Percentiles rank a stretch among this genome's conserved stretches.
These are phyloP conservation scores for Fusarium brachygibbosum DNA, from an alignment of 2,329 filamentous ascomycete genomes.

Conservation along the genomic window DNA sequence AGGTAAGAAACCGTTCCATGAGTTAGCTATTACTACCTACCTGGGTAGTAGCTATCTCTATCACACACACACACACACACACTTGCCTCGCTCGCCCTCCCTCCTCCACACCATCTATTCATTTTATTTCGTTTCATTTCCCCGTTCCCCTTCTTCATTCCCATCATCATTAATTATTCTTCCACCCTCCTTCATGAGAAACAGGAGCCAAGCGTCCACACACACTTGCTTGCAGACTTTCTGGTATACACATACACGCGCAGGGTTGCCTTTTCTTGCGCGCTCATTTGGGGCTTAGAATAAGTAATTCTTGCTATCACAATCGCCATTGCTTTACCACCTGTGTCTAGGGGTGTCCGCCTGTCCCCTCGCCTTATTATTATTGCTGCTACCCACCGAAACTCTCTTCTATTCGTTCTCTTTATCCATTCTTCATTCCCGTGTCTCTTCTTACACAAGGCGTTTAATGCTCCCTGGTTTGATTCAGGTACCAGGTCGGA, in stretches of 20 bases:
- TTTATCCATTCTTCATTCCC: constrained; percentile 22
- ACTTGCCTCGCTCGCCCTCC: neutral
- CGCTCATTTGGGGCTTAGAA: constrained; percentile 12
- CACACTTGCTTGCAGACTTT: constrained; percentile 25
- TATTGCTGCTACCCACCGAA: constrained; percentile 10
- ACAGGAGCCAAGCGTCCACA: constrained; percentile 15
- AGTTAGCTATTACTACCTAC: neutral
- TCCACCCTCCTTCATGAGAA: constrained; percentile 19
- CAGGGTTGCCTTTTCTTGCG: constrained; percentile 15
- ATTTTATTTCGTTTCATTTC: constrained; percentile 26
- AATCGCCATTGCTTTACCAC: constrained; percentile 12
- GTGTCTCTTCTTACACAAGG: constrained; percentile 30
- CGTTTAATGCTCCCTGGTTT: constrained; percentile 37
- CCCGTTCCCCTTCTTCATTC: constrained; percentile 38
- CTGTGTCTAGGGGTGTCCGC: constrained; percentile 20
- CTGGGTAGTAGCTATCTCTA: constrained; percentile 1
- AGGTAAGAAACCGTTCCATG: constrained; percentile 4
- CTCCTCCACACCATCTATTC: constrained; percentile 22
- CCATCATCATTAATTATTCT: constrained; percentile 36
- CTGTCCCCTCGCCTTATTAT: constrained; percentile 26
- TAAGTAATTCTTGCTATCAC: constrained; percentile 21
- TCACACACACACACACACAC: neutral
- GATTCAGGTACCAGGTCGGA: constrained; percentile 39
- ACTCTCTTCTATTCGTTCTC: constrained; percentile 4
- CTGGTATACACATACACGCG: constrained; percentile 10